A percentile compares a stretch with the other conserved stretches of the same genome.
Conservation (phyloP, 176 grass and related monocot species). For the Luzula sylvatica region DNA sequence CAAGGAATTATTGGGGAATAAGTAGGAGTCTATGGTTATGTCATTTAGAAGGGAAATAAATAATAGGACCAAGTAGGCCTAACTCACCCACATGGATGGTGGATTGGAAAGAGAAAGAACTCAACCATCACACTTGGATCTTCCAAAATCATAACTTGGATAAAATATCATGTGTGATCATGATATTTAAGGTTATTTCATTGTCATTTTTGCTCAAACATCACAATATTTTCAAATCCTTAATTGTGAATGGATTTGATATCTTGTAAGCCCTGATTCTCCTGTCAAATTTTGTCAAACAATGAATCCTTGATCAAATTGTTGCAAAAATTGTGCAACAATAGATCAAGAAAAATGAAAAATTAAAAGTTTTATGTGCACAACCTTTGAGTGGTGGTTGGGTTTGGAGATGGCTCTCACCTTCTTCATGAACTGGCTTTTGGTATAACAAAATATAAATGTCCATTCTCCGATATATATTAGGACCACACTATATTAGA, state of each 20-base stretch:
- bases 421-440: slow-evolving; percentile 25
- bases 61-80: slow-evolving; percentile 20
- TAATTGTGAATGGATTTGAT: no score
- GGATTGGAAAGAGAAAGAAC: slow-evolving; percentile 24
- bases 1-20: background rate
- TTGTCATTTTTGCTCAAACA: slow-evolving; percentile 8
- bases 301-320: background rate
- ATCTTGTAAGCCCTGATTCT: no score
- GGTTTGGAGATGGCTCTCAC: slow-evolving; percentile 27
- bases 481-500: slow-evolving; percentile 20
- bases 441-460: slow-evolving; percentile 17
- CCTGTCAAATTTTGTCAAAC: no score
- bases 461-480: slow-evolving; percentile 9
- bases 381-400: slow-evolving; percentile 28
- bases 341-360: background rate
- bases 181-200: background rate
- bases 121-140: slow-evolving; percentile 20
- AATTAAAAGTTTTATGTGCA: slow-evolving; percentile 12
- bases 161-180: background rate
- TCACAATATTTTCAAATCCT: no score
- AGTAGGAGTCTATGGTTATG: background rate
- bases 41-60: slow-evolving; percentile 17
- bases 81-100: slow-evolving; percentile 24
- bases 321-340: background rate
- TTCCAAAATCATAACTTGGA: background rate